Evolutionary conservation across 306 rosid genomes (phyloP), one percentile per base, ranked within the genome.

Genomic region (Styphnolobium japonicum): DNA sequence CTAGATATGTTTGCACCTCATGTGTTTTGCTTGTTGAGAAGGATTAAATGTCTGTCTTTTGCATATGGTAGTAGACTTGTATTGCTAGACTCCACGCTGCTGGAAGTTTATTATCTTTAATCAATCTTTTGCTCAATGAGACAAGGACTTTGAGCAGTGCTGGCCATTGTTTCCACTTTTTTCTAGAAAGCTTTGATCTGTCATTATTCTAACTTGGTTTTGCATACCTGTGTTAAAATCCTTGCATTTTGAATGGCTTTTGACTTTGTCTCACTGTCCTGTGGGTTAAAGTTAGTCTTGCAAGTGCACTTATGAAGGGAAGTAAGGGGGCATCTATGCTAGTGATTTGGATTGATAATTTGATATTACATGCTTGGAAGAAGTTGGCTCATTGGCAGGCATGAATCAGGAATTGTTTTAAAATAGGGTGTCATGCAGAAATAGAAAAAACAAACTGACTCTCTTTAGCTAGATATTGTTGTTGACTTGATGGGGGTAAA

Each of bases 351-450:
- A 7, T 7, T 31, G 23, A 76, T 49, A 69, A 15, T 55, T 56
- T 70, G 57, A 71, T 79, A 11, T 36, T 80, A 64, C 14, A 4
- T 37, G 39, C 37, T 27, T 53, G 39, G 78, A 60, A n/a, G n/a
- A n/a, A 60, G 64, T 70, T 46, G 65, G 31, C n/a, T 37, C 22
- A 60, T 22, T 12, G 45, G 23, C 4, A 2, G 40, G 49, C 42
- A 33, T 68, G 69, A 37, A 39, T 25, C 10, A 21, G 39, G 29
- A 36, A 31, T 79, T 15, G 19, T 42, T 45, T 78, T 68, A 4
- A 45, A 69, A 70, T 46, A 37, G 70, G 22, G 36, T 65, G 22
- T 27, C 16, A 19, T 67, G 57, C 23, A 48, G 34, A 33, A 52
- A 12, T 69, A 48, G 71, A 43, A 37, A 0, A 64, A 51, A 14